Base-by-base conservation (phyloP, 2,329 filamentous ascomycete species). In the Xylariales sp. region DNA sequence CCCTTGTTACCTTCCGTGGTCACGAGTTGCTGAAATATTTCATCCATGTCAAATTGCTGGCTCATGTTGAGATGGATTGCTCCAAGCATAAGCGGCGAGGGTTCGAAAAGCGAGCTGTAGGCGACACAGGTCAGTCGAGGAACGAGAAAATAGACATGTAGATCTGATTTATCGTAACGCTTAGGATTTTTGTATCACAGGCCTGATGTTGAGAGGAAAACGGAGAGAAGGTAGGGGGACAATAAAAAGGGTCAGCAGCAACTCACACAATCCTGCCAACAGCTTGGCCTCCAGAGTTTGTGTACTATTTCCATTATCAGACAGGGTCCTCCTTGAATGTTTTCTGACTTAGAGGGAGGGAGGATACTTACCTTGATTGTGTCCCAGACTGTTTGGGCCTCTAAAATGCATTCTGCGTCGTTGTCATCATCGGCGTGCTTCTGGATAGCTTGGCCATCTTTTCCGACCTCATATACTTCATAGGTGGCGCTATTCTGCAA, bases 31-130 rank as follows among this genome's bases (percentile, higher is more conserved):
- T 59, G 55, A 40, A 76, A 74, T 2, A 83, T 60, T 43, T 81
- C 77, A 33, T 79, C 69, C 72, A 82, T 77, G 49, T 83, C 77
- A 45, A 82, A 82, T 40, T 73, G 61, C 11, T 68, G 52, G 19
- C 69, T 63, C 63, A 81, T 70, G 3, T 76, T 76, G 39, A 78
- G 58, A 50, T 82, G 78, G 3, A 80, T 60, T 0, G 75, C 74
- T 2, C 71, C 77, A 36, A 82, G 75, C 24, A 78, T 67, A 6
- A 81, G 66, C 0, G 78, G 74, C 2, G 75, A 73, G 2, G 77
- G 78, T 46, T 83, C 78, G 11, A 17, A 6, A 16, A 8, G 24
- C 12, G 8, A 38, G 12, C 23, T 38, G 14, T 16, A 6, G 6
- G 8, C 23, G n/a, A 8, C 23, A 8, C 23, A 8, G 23, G 23